Evolutionary conservation across 306 rosid species (phyloP), one percentile per base, ranked within the genome.

Genomic region (Betula pendula): DNA sequence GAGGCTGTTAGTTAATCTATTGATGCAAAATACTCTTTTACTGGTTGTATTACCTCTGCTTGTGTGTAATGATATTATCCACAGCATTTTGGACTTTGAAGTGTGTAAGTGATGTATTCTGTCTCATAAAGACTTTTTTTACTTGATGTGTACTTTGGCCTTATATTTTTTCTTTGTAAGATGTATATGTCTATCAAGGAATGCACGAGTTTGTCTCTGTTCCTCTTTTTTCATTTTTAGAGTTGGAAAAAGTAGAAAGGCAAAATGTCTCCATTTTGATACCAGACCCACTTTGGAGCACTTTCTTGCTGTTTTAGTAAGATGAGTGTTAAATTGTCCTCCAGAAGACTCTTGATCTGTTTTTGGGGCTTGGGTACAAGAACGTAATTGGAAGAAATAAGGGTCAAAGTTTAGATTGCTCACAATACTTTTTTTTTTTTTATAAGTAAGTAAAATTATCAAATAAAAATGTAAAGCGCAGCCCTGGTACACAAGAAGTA

Each of bases 131-230:
- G 63, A 56, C 16, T n/a, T 56, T 22, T n/a, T 56, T 22, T 24
- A 56, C 63, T 56, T 70, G 69, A 40, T 31, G 71, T 43, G 51
- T 24, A 72, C 35, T 40, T 9, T 66, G 31, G 62, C 76, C 50
- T 77, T 72, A 66, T 27, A 60, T 38, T 81, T 74, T 73, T 75
- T 25, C 70, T 49, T 66, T 74, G 60, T 47, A 31, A 31, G 76
- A 24, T 77, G 58, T 73, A 82, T 44, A 10, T 24, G 6, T 22
- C 25, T 56, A 27, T 56, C 62, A 55, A 38, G 17, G 27, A 55
- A 55, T 22, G 29, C 25, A 22, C 4, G 13, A 2, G 4, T 56
- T 56, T 66, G 70, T 66, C 68, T 55, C 8, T 55, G 14, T 55
- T 52, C 63, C 33, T 16, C 13, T 31, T 62, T 62, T 62, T 33